These are phyloP conservation scores for Puccinia coronata DNA, from an alignment of 1,284 basidiomycete genomes.

Conservation along the genomic window DNA sequence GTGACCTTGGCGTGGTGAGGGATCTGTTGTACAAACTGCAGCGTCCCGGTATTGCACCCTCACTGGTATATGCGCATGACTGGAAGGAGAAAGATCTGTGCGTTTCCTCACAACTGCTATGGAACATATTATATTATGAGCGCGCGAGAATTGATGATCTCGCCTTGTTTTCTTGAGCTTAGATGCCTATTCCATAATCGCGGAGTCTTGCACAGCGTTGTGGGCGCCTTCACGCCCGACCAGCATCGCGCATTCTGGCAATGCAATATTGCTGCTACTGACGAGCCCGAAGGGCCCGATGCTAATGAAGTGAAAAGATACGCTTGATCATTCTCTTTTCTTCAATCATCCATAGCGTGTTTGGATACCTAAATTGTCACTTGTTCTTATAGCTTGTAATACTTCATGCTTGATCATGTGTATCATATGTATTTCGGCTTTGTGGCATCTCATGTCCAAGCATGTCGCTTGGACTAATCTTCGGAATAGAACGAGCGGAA, in stretches of 20 bases:
- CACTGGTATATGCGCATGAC: conserved; percentile 62
- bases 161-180: not conserved
- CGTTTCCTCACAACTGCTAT: not conserved
- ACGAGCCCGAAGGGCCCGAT: conserved; percentile 69
- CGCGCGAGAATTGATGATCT: not conserved
- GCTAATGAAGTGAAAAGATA: conserved; percentile 68
- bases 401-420: no score
- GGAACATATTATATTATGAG: not conserved
- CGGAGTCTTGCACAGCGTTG: conserved; percentile 74
- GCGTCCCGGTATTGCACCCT: conserved; percentile 74
- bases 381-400: no score
- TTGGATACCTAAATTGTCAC: not conserved
- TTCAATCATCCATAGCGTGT: not conserved
- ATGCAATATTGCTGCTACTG: conserved; percentile 76
- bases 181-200: conserved; percentile 63
- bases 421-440: no score
- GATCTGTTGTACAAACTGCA: conserved; percentile 75
- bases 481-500: no score
- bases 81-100: conserved; percentile 70
- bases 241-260: conserved; percentile 70
- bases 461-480: no score
- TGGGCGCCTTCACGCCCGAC: conserved; percentile 70
- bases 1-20: conserved; percentile 70
- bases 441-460: no score
- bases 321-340: conserved; percentile 60